A percentile compares a stretch with the other conserved stretches of the same genome.
phyloP scores from a whole-genome alignment of 2,329 filamentous ascomycete genomes.

The Neopestalotiopsis clavispora region DNA sequence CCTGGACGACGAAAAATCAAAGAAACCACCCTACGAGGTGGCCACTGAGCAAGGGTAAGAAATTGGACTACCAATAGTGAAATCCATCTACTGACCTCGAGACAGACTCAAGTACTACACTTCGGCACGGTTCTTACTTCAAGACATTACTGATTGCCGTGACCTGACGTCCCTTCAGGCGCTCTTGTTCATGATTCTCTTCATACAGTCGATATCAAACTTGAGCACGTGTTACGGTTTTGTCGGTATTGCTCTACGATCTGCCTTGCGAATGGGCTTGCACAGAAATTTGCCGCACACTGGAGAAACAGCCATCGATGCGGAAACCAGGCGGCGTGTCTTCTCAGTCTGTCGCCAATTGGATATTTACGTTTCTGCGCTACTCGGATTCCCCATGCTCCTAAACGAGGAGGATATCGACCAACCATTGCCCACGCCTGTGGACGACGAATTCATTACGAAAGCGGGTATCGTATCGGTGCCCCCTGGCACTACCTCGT shows the following conservation, averaged over 20 bases:
- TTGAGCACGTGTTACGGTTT: conserved; percentile 82
- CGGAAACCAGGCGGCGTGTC: conserved; percentile 66
- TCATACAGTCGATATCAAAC: conserved; percentile 79
- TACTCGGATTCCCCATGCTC: conserved; percentile 69
- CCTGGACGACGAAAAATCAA: conserved; percentile 27
- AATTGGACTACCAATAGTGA: not conserved
- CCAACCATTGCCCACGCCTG: conserved; percentile 66
- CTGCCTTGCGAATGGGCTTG: conserved; percentile 77
- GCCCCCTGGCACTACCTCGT: conserved; percentile 60
- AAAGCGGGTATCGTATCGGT: conserved; percentile 59
- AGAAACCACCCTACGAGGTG: conserved; percentile 37
- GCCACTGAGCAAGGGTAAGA: conserved; percentile 59
- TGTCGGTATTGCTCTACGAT: conserved; percentile 76
- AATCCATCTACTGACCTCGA: conserved; percentile 4
- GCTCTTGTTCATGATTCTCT: conserved; percentile 80
- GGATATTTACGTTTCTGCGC: conserved; percentile 72
- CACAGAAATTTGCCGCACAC: conserved; percentile 74
- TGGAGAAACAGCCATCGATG: conserved; percentile 65
- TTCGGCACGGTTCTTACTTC: conserved; percentile 67
- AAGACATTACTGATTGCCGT: conserved; percentile 71
- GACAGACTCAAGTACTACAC: conserved; percentile 76
- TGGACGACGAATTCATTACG: conserved; percentile 72
- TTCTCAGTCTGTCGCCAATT: conserved; percentile 74
- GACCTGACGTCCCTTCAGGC: conserved; percentile 77
- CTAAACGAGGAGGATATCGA: conserved; percentile 70